Percentiles rank a stretch among this genome's conserved stretches.
These are phyloP conservation scores for Phytophthora ohioensis DNA, from an alignment of 352 stramenopile genomes.

Conservation along the genomic window DNA sequence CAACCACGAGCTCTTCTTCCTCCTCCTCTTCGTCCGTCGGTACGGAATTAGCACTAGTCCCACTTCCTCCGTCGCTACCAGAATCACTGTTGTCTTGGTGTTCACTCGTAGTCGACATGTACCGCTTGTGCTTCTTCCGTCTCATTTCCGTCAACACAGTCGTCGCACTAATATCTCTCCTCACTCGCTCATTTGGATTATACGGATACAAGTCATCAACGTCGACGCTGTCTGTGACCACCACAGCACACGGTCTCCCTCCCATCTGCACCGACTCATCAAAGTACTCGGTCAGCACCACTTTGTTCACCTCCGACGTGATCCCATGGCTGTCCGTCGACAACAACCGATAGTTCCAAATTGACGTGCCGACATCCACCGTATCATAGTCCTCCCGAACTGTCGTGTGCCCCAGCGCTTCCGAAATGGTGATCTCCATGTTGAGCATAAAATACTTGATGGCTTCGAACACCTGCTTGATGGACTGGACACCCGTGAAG, in stretches of 20 bases:
- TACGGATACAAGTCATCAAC: conserved; percentile 60
- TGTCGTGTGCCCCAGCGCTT: conserved; percentile 56
- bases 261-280: conserved; percentile 29
- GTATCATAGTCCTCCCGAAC: conserved; percentile 60
- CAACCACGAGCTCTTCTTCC: conserved; percentile 37
- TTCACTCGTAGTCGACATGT: conserved; percentile 12
- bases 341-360: conserved; percentile 57
- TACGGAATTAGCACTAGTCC: not conserved
- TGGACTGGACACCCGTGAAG: conserved; percentile 50
- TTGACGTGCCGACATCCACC: conserved; percentile 32
- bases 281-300: conserved; percentile 43
- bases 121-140: conserved; percentile 16
- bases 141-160: conserved; percentile 36
- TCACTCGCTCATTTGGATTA: conserved; percentile 35
- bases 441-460: conserved; percentile 56
- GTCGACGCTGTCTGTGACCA: conserved; percentile 54
- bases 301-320: conserved; percentile 38
- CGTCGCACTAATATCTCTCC: conserved; percentile 49
- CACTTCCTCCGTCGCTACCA: not conserved
- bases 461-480: conserved; percentile 66
- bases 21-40: not conserved
- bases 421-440: conserved; percentile 69
- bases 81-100: not conserved
- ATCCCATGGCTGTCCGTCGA: conserved; percentile 38
- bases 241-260: conserved; percentile 36